Evolutionary conservation across 805 yeast species (phyloP), one percentile per base, ranked within the genome.

Genomic region (Zygotorulaspora florentina): DNA sequence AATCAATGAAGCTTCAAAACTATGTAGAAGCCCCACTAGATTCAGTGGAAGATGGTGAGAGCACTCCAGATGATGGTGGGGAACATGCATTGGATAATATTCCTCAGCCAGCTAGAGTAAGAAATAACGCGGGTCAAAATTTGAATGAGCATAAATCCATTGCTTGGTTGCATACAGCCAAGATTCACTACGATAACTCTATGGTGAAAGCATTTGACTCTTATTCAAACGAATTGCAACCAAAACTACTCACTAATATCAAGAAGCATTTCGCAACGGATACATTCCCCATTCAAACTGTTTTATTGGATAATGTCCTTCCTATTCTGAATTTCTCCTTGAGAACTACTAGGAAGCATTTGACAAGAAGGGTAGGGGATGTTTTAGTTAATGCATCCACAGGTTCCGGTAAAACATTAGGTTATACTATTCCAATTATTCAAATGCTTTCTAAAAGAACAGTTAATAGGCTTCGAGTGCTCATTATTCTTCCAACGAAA

Each of bases 321-420:
- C 64, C 66, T 16, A 42, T 44, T 16, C 39, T 66, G 17, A 59
- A 57, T 35, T 53, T 52, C 23, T 50, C 65, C 2, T 41, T 52
- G 17, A 43, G 45, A 8, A 48, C 55, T 8, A 61, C 64, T 9
- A 69, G 62, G 47, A 66, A 57, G 44, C 48, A 70, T 20, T 66
- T 71, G 35, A 83, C 87, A 1, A 79, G 73, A 43, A 71, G 77
- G 35, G 70, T 72, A 46, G 91, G 91, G 18, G 96, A 93, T 65
- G 65, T 89, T 15, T 70, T 91, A 37, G 96, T 91, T 5, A 90
- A 91, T 65, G 96, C 99, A 1, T 79, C 95, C 9, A 91, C 99
- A 0, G 99, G 99, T 35, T 85, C 96, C 0, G 99, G 99, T 58
- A 91, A 91, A 62, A 91, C 99, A 0, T 70, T 93, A 44, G 95